Conservation (phyloP, 2,329 filamentous ascomycete species). For the Exophiala mesophila region DNA sequence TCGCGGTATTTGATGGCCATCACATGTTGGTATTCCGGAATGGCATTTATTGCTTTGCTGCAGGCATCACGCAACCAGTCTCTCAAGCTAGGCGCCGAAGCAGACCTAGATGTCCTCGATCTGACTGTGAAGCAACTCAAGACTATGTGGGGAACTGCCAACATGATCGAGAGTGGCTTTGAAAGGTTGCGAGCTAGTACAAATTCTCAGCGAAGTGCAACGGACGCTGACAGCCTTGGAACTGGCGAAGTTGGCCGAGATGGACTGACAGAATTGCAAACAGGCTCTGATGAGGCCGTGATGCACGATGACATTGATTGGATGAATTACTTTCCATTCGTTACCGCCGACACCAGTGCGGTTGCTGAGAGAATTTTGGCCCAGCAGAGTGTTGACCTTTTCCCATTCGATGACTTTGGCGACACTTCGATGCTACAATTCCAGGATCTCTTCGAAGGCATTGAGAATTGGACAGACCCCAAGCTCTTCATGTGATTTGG, state of each 20-base stretch:
- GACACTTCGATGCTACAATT: slow-evolving; percentile 9
- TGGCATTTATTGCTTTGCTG: slow-evolving; percentile 39
- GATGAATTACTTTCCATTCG: slow-evolving; percentile 35
- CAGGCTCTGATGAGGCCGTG: slow-evolving; percentile 1
- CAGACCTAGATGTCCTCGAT: slow-evolving; percentile 33
- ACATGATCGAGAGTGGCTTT: slow-evolving; percentile 34
- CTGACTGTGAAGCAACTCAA: slow-evolving; percentile 33
- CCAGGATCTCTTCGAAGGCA: slow-evolving; percentile 10
- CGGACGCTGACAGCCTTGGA: neutral
- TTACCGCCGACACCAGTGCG: slow-evolving; percentile 30
- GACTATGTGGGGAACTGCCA: slow-evolving; percentile 36
- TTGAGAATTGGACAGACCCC: slow-evolving; percentile 8
- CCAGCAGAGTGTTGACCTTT: slow-evolving; percentile 9
- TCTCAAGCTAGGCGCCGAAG: slow-evolving; percentile 32
- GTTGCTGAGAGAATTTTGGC: slow-evolving; percentile 29
- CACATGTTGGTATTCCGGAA: slow-evolving; percentile 41
- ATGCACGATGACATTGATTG: slow-evolving; percentile 29
- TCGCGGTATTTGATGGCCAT: slow-evolving; percentile 36
- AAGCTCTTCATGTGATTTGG: slow-evolving; percentile 3
- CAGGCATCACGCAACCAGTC: slow-evolving; percentile 35
- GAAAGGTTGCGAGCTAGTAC: slow-evolving; percentile 25
- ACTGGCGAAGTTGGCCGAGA: neutral
- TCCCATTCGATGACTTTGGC: slow-evolving; percentile 6
- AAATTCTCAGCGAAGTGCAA: slow-evolving; percentile 2
- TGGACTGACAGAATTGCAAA: neutral